phyloP scores from a whole-genome alignment of 202 grass and related monocot genomes.

The Panicum virgatum region DNA sequence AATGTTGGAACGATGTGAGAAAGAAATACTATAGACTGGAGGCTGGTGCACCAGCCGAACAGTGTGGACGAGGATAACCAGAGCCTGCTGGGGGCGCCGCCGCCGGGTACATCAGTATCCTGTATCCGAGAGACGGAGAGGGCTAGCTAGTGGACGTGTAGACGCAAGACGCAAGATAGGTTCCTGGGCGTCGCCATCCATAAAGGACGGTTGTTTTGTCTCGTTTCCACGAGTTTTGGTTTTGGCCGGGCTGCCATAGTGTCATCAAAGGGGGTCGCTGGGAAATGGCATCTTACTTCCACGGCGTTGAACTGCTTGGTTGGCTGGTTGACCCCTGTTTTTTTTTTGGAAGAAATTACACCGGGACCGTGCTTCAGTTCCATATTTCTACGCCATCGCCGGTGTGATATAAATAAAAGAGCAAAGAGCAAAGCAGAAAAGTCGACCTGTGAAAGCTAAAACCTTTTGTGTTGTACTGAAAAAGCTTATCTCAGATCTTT shows the following conservation, averaged over 20 bases:
- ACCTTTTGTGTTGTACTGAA: not conserved
- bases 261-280: not conserved
- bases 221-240: not conserved
- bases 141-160: not conserved
- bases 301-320: not conserved
- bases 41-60: too few species aligned
- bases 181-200: not conserved
- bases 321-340: constrained; percentile 21
- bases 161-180: not conserved
- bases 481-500: not conserved
- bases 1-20: too few species aligned
- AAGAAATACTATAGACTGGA: too few species aligned
- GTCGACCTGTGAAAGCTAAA: constrained; percentile 7
- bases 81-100: too few species aligned
- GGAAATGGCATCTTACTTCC: not conserved
- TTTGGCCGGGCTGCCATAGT: not conserved
- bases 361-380: not conserved
- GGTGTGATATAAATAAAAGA: not conserved
- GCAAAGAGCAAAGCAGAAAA: not conserved
- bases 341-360: not conserved
- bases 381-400: not conserved
- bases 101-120: too few species aligned
- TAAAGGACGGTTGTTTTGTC: not conserved
- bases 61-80: too few species aligned
- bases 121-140: not conserved